Evolutionary conservation across 192 early-diverging fungal genomes (phyloP), one percentile per base, ranked within the genome.

Genomic region (Coemansia sp.): DNA sequence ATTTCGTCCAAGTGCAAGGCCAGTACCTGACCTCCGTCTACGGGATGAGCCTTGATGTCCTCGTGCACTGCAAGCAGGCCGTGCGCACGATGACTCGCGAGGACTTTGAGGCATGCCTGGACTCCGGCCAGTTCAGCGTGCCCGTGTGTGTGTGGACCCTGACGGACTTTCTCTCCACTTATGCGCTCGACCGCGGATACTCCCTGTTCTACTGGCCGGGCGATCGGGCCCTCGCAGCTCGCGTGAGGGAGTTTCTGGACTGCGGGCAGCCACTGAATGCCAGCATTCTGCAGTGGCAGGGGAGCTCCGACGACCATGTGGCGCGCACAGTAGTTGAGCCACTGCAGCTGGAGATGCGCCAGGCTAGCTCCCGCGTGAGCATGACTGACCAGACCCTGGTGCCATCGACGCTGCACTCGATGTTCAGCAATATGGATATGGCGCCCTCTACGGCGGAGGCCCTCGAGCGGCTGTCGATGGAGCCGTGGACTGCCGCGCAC

Each of bases 191-290:
- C 35, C 36, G 72, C 21, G 70, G 68, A 21, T 65, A 62, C 43
- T 70, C 76, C 33, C 37, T 79, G 65, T 73, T 83, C 41, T 65
- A 59, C 48, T 72, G 55, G 62, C 34, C 67, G 23, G 92, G 92
- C 23, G 90, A 95, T 68, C 78, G 76, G 10, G 56, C 68, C 0
- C 72, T 92, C 2, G 85, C 84, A 26, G 76, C 84, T 13, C 88
- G 89, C 64, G 88, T 95, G 25, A 83, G 86, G 9, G 87, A 94
- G 37, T 95, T 90, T 43, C 75, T 97, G n/a, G 93, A 95, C 59
- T 83, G 85, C 1, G 93, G 90, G 10, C 77, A 35, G 61, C 35
- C 43, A 45, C 58, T 70, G 33, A 47, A 68, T 1, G 65, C 58
- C 3, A 33, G 23, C 2, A 67, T 76, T 36, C 43, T 75, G 61